Evolutionary conservation across 2,329 filamentous ascomycete genomes (phyloP).

Genomic region (Endothia cerciana): DNA sequence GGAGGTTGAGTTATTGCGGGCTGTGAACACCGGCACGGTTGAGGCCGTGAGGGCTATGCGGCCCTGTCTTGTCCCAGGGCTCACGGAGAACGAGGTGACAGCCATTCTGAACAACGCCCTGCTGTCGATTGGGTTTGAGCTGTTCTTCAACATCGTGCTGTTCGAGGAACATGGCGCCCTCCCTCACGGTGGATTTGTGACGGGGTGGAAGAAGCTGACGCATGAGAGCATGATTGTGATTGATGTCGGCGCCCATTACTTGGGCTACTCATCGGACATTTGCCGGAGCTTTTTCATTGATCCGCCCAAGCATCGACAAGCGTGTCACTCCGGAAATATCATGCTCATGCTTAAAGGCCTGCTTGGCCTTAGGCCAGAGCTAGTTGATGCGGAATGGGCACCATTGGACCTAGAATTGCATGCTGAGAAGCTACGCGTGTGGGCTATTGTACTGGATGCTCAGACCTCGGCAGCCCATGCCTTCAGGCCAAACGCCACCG

Average conservation of each 20-base stretch:
- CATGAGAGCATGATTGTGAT: conserved; percentile 63
- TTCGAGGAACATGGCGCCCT: conserved; percentile 61
- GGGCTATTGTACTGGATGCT: conserved; percentile 65
- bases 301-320: conserved; percentile 29
- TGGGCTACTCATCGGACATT: conserved; percentile 67
- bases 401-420: conserved; percentile 33
- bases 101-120: conserved; percentile 59
- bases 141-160: conserved; percentile 67
- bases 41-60: conserved; percentile 62
- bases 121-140: conserved; percentile 55
- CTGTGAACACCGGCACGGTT: conserved; percentile 67
- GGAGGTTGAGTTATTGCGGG: conserved; percentile 61
- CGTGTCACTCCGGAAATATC: not conserved
- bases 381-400: not conserved
- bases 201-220: conserved; percentile 54
- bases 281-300: conserved; percentile 64
- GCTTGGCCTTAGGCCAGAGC: not conserved
- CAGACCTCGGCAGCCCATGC: conserved; percentile 58
- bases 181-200: conserved; percentile 57
- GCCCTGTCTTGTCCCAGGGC: conserved; percentile 56
- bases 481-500: conserved; percentile 55
- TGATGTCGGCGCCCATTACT: conserved; percentile 64
- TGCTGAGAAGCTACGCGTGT: conserved; percentile 59
- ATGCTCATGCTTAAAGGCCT: not conserved
- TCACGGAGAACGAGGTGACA: conserved; percentile 63